phyloP scores from a whole-genome alignment of 2,329 filamentous ascomycete species.

The Cordyceps pruinosa region DNA sequence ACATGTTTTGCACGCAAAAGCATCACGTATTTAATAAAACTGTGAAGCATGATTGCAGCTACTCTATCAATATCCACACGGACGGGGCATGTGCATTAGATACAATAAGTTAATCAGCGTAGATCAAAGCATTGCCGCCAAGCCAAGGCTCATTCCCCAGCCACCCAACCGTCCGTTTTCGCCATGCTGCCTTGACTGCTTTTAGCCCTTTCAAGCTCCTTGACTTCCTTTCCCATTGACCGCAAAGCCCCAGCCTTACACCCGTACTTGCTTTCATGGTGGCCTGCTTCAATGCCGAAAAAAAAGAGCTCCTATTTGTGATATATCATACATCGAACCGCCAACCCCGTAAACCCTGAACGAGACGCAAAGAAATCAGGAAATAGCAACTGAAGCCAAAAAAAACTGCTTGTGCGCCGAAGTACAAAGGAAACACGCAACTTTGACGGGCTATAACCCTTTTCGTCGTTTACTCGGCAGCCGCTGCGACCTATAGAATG shows the following conservation, averaged over 20 bases:
- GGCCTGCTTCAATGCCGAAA: conserved; percentile 1
- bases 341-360: conserved; percentile 3
- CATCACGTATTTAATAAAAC: too few species aligned
- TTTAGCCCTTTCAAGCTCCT: background rate
- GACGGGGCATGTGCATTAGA: background rate
- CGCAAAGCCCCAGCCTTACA: background rate
- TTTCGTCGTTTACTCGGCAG: conserved; percentile 7
- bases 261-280: background rate
- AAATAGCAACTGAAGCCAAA: conserved; percentile 4
- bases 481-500: conserved; percentile 18
- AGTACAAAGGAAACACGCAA: conserved; percentile 3
- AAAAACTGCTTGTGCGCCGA: conserved; percentile 6
- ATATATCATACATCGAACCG: conserved; percentile 13
- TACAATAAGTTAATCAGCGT: background rate
- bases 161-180: conserved; percentile 1
- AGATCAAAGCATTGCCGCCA: background rate
- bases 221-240: background rate
- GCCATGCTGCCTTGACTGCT: background rate
- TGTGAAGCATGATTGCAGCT: background rate
- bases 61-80: background rate
- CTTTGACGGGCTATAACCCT: background rate
- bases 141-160: background rate
- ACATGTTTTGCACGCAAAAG: too few species aligned
- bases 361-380: background rate
- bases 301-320: conserved; percentile 7